Conservation (phyloP, 1,139 yeast genomes). For the Suhomyces kunorum region DNA sequence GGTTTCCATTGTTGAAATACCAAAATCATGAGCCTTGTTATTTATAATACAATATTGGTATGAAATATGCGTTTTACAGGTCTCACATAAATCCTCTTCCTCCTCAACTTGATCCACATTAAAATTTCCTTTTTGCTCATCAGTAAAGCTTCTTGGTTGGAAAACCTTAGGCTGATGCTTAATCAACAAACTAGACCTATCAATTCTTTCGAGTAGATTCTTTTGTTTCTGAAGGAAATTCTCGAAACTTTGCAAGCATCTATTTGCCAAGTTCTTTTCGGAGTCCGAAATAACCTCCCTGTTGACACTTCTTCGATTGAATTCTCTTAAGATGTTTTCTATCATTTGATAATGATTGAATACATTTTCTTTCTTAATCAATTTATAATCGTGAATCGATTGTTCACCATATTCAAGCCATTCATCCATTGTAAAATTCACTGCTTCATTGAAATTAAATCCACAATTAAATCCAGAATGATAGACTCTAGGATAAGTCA, state of each 20-base stretch:
- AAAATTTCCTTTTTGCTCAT: slow-evolving; percentile 21
- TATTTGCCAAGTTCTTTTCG: slow-evolving; percentile 21
- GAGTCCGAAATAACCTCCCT: slow-evolving; percentile 3
- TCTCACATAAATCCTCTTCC: slow-evolving; percentile 42
- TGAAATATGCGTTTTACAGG: slow-evolving; percentile 42
- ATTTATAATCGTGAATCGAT: slow-evolving; percentile 57
- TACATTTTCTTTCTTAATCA: slow-evolving; percentile 58
- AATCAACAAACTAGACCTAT: slow-evolving; percentile 15
- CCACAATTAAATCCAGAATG: slow-evolving; percentile 84
- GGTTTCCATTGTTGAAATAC: slow-evolving; percentile 7
- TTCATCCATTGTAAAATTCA: slow-evolving; percentile 68
- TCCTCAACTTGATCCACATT: slow-evolving; percentile 27
- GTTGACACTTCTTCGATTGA: slow-evolving; percentile 11
- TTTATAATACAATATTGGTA: slow-evolving; percentile 40
- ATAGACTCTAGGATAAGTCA: slow-evolving; percentile 76
- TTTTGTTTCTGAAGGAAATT: slow-evolving; percentile 23
- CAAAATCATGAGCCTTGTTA: slow-evolving; percentile 30
- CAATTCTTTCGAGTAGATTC: slow-evolving; percentile 12
- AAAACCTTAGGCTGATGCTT: slow-evolving; percentile 19
- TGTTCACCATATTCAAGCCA: slow-evolving; percentile 69
- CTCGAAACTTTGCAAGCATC: slow-evolving; percentile 31
- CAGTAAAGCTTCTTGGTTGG: slow-evolving; percentile 19
- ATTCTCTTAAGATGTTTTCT: slow-evolving; percentile 38
- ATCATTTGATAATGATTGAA: slow-evolving; percentile 48
- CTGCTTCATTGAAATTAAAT: slow-evolving; percentile 77